These are phyloP conservation scores for Sporothrix inflata DNA, from an alignment of 2,329 filamentous ascomycete genomes.

Conservation along the genomic window DNA sequence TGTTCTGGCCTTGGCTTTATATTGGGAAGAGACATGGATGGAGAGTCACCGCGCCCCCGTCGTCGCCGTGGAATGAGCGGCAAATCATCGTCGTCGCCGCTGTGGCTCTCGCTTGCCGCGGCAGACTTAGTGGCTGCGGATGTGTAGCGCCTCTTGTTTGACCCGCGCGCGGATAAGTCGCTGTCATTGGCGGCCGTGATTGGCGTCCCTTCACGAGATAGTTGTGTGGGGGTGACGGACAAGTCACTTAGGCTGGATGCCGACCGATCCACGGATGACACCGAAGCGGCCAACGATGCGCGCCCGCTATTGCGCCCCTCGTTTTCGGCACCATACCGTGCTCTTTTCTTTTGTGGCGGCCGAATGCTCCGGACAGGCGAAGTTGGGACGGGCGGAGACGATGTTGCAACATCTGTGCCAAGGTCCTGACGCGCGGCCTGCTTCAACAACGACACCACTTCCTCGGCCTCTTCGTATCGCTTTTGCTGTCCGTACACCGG, in stretches of 20 bases:
- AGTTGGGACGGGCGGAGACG: conserved; percentile 23
- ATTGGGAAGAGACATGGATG: neutral
- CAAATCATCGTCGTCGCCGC: neutral
- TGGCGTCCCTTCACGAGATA: conserved; percentile 29
- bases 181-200: conserved; percentile 31
- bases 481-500: neutral
- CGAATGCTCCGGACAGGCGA: neutral
- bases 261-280: conserved; percentile 26
- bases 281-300: conserved; percentile 15
- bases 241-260: conserved; percentile 48
- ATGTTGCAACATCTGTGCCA: neutral
- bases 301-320: neutral
- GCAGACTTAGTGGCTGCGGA: neutral
- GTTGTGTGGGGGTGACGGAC: conserved; percentile 44
- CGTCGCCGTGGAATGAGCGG: conserved; percentile 19
- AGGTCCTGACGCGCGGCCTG: neutral
- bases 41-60: neutral
- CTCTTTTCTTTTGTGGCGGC: neutral
- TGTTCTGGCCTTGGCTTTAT: neutral
- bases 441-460: conserved; percentile 3
- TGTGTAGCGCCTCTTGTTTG: conserved; percentile 7
- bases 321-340: neutral
- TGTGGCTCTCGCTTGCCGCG: neutral
- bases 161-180: conserved; percentile 23
- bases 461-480: neutral